Evolutionary conservation across 371 early-diverging fungal genomes (phyloP).

Genomic region (Capniomyces stellatus): DNA sequence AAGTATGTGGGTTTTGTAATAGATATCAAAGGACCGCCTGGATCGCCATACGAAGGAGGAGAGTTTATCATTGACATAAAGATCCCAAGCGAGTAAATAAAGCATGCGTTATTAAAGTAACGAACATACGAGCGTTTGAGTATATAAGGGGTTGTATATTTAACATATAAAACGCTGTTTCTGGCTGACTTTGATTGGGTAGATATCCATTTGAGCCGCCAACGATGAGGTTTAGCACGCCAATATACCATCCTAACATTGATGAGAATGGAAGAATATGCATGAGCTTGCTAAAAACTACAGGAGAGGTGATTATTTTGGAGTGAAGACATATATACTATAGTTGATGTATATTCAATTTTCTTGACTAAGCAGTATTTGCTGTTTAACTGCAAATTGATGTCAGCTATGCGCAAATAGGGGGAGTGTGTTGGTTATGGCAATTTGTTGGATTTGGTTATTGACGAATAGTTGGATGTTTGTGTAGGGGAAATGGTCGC

Average conservation of each 20-base stretch:
- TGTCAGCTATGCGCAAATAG: no score
- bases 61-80: slow-evolving; percentile 12
- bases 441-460: no score
- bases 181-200: no score
- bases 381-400: no score
- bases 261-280: slow-evolving; percentile 98
- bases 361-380: no score
- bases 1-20: background rate
- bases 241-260: slow-evolving; percentile 99
- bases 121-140: no score
- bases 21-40: slow-evolving; percentile 17
- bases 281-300: slow-evolving; percentile 95
- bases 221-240: slow-evolving; percentile 92
- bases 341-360: no score
- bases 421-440: no score
- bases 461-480: background rate
- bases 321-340: background rate
- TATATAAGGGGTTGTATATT: no score
- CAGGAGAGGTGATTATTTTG: background rate
- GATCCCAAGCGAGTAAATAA: slow-evolving; percentile 8
- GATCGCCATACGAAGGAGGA: slow-evolving; percentile 22
- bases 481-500: slow-evolving; percentile 46
- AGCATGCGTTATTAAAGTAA: no score
- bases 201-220: slow-evolving; percentile 98
- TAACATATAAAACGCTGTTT: no score